Evolutionary conservation across 2,329 filamentous ascomycete genomes (phyloP).

Genomic region (Endoconidiophora laricicola): DNA sequence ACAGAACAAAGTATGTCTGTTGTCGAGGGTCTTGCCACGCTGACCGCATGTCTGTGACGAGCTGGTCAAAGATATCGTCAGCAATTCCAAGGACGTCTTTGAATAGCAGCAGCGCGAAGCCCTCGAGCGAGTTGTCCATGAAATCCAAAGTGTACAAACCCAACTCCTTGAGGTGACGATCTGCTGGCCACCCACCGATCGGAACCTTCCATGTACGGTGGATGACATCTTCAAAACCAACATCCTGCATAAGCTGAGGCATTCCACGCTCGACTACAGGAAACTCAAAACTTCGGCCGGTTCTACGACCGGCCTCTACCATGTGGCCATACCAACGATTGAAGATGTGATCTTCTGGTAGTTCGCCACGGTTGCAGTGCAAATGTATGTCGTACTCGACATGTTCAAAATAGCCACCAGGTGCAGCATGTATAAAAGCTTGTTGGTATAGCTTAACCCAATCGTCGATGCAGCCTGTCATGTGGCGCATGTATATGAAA

Average conservation of each 20-base stretch:
- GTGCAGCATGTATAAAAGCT: conserved; percentile 31
- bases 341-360: conserved; percentile 16
- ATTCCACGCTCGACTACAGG: conserved; percentile 13
- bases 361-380: conserved; percentile 4
- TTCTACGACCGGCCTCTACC: conserved; percentile 16
- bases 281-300: conserved; percentile 17
- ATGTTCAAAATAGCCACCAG: conserved; percentile 20
- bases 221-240: conserved; percentile 25
- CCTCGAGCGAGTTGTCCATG: conserved; percentile 19
- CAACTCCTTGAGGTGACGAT: conserved; percentile 27
- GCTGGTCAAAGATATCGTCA: conserved; percentile 16
- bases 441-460: conserved; percentile 38
- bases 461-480: conserved; percentile 40
- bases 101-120: conserved; percentile 18
- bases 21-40: conserved; percentile 5
- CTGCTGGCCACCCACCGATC: conserved; percentile 29
- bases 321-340: conserved; percentile 19
- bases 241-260: conserved; percentile 17
- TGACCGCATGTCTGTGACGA: conserved; percentile 16
- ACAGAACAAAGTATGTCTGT: conserved; percentile 8
- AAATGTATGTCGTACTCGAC: conserved; percentile 17
- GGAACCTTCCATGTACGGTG: conserved; percentile 27
- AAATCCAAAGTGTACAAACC: conserved; percentile 20
- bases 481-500: conserved; percentile 40
- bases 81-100: conserved; percentile 19